These are phyloP conservation scores for Rhizopus arrhizus DNA, from an alignment of 371 early-diverging fungal species.

Conservation along the genomic window DNA sequence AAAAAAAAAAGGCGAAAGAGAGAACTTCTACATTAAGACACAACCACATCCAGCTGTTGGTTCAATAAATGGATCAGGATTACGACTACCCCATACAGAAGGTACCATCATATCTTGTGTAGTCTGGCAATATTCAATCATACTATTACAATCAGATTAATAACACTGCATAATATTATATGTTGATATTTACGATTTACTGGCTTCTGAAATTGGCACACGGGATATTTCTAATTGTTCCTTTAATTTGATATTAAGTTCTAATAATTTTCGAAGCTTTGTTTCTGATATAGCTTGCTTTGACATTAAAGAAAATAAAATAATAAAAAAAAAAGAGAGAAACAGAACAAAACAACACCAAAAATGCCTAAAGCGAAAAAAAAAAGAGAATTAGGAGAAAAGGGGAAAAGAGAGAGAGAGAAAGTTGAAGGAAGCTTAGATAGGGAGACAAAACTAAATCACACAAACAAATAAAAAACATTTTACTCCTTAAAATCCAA, in stretches of 20 bases:
- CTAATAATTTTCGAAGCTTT: conserved; percentile 76
- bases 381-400: background rate
- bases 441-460: background rate
- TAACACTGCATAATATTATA: background rate
- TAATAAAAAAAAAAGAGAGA: background rate
- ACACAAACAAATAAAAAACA: background rate
- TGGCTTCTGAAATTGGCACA: conserved; percentile 80
- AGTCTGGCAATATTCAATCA: conserved; percentile 51
- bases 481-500: too few relatives aligned
- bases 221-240: conserved; percentile 82
- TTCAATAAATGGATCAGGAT: conserved; percentile 77
- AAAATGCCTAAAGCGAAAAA: background rate
- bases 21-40: background rate
- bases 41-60: conserved; percentile 50
- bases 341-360: conserved; percentile 1
- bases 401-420: background rate
- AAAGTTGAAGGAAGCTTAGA: background rate
- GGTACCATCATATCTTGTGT: conserved; percentile 69
- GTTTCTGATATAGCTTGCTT: conserved; percentile 62
- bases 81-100: conserved; percentile 76
- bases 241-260: conserved; percentile 76
- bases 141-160: conserved; percentile 21
- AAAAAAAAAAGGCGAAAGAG: background rate
- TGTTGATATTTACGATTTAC: conserved; percentile 34
- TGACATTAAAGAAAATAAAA: conserved; percentile 3